Evolutionary conservation across 148 eudicot genomes (phyloP), one percentile per base, ranked within the genome.

Genomic region (Fagopyrum esculentum): DNA sequence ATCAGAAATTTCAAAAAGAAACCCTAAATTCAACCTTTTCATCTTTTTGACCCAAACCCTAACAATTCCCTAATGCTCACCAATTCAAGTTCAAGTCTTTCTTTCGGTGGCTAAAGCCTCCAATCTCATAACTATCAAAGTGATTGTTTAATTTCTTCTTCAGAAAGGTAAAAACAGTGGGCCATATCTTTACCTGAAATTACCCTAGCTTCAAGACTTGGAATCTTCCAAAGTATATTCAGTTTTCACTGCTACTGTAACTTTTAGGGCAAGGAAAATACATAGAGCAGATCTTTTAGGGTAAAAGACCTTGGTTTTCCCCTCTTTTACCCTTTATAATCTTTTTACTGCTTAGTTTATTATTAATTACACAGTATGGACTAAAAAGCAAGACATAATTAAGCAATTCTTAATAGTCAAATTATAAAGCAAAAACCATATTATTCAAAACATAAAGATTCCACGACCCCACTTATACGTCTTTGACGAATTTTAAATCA

Each of bases 101-200:
- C 71, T 66, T 66, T 66, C 71, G 71, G 71, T 66, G 71, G 71
- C 71, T 35, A 66, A 66, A 66, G 71, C 47, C 47, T 40, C 46
- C 5, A 66, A 66, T 5, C 19, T 66, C 40, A 64, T 13, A 13
- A 43, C 3, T 35, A 12, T 64, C 45, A 11, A 64, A 40, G 69
- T 35, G 15, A 35, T 64, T 35, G 40, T 35, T 35, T 35, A 35
- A 64, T 64, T 64, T 66, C 19, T 66, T 66, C 19, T 35, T 40
- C 6, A 66, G 70, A 66, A 35, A 40, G 15, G 19, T 19, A 29
- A 30, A 10, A 15, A 29, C 35, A 9, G 44, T 29, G 45, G 69
- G 69, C 45, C 69, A 30, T 26, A 12, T 61, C 66, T 54, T 13
- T 4, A 17, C 63, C 63, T 19, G 9, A 57, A 57, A 57, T 9